Evolutionary conservation across 352 stramenopile genomes (phyloP).

Genomic region (Globisporangium nunn): DNA sequence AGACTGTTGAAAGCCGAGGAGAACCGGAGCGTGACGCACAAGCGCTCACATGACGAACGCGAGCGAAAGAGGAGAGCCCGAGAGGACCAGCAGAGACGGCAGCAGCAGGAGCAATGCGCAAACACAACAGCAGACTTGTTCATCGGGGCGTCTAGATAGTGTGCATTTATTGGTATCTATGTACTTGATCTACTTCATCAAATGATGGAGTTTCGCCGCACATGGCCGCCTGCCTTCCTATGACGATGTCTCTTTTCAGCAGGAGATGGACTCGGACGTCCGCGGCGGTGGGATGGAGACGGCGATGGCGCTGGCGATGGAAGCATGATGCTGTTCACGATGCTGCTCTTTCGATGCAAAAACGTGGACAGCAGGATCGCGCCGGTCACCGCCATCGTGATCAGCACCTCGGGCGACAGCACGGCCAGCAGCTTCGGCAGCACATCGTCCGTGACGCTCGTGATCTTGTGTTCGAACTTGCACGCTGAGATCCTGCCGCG

Average conservation of each 20-base stretch:
- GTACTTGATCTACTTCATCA: slow-evolving; percentile 8
- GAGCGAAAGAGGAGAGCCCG: slow-evolving; percentile 11
- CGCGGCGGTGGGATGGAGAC: slow-evolving; percentile 20
- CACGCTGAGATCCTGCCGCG: slow-evolving; percentile 56
- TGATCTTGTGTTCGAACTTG: slow-evolving; percentile 71
- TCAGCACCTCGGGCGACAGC: slow-evolving; percentile 49
- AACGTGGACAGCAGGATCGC: slow-evolving; percentile 62
- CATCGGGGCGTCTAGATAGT: slow-evolving; percentile 13
- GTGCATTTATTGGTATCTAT: no score
- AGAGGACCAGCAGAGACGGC: slow-evolving; percentile 9
- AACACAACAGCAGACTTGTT: slow-evolving; percentile 20
- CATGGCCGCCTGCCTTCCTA: background rate
- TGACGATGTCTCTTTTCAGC: background rate
- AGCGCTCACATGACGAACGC: slow-evolving; percentile 8
- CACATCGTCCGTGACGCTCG: slow-evolving; percentile 64
- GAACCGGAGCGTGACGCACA: slow-evolving; percentile 6
- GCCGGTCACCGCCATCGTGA: slow-evolving; percentile 36
- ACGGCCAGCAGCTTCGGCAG: slow-evolving; percentile 34
- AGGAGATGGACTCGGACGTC: slow-evolving; percentile 21
- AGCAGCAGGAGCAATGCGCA: slow-evolving; percentile 7
- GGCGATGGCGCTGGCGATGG: slow-evolving; percentile 19
- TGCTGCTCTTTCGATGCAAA: slow-evolving; percentile 33
- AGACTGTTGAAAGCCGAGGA: slow-evolving; percentile 7
- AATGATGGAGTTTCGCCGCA: slow-evolving; percentile 38
- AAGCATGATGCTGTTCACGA: slow-evolving; percentile 7